Evolutionary conservation across 2,329 filamentous ascomycete species (phyloP), one percentile per base, ranked within the genome.

Genomic region (Trichoderma simmonsii): DNA sequence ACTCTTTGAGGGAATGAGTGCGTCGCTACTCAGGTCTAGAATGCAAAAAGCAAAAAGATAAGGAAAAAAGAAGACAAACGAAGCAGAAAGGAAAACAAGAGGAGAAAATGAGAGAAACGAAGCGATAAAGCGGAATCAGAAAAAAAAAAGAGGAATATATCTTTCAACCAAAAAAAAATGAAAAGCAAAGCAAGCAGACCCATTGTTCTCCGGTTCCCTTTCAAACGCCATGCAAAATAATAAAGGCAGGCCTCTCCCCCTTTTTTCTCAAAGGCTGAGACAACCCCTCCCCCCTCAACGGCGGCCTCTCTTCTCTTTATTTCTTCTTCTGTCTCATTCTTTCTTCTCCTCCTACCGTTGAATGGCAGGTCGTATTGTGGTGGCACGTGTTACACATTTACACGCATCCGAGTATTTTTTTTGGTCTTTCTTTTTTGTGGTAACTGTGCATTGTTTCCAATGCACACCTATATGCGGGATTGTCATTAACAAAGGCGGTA

Each of bases 191-290:
- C 75, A 77, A 73, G 73, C 74, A 75, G 28, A n/a, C 64, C 51
- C 73, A 65, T 39, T 24, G 73, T 74, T 73, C 72, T 75, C 72
- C 73, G 28, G 36, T 70, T 66, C 68, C 69, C 74, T 77, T 74
- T 75, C 77, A 74, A 81, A 81, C 80, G 79, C 77, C 79, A 75
- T 77, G 77, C 78, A 77, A 79, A 80, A 60, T 18, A 60, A 14
- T 79, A 75, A 39, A 57, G 28, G 59, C 77, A 73, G 64, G 66
- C 75, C 73, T 72, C 73, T 72, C 73, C 72, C 56, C 54, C 54
- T 11, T 61, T 74, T 70, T 51, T 30, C 28, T 32, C 57, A 12
- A 51, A 72, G 61, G 73, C 71, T 73, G 74, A 75, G 74, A 73
- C 73, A 54, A 28, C 74, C 74, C 73, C 72, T 73, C 66, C 34